Evolutionary conservation across 2,329 filamentous ascomycete species (phyloP), one percentile per base, ranked within the genome.

Genomic region (Arthrobotrys iridis): DNA sequence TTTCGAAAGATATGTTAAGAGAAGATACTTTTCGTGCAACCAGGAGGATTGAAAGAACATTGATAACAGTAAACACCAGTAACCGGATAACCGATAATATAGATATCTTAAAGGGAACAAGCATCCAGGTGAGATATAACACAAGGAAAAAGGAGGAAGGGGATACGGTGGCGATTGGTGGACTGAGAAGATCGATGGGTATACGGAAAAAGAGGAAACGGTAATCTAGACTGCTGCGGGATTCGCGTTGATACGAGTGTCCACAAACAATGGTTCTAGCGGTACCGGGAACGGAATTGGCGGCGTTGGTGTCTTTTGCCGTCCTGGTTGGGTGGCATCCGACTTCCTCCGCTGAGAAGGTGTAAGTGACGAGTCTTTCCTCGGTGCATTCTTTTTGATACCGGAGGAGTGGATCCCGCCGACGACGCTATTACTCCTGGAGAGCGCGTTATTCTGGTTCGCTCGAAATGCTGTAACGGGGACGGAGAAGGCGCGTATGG

Each of bases 311-410:
- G 59, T 71, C 59, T 65, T 71, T 11, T 35, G 15, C 7, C 72
- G 59, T 5, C 70, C 62, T 3, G 64, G 64, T 24, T 65, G 65
- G 10, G 72, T 76, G 4, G 66, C 72, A 59, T 76, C 66, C 15
- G 66, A 76, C 28, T 76, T 75, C 24, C 71, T 64, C 13, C 71
- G 71, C 41, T 75, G 71, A 13, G 71, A 75, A 43, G 71, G 71
- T 13, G 71, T 75, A 7, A 75, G 63, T 8, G 71, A 75, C n/a
- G 71, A 75, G 22, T 75, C 71, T 28, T 75, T 75, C 33, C 71
- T 50, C 11, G 71, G 71, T 1, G 71, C 71, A 15, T 75, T 75
- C 41, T 68, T 67, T 35, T 75, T 75, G 63, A 75, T 75, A 0
- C 71, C 71, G 0, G 71, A 75, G 5, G 57, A 43, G 18, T 68